A percentile compares a stretch with the other conserved stretches of the same genome.
Conservation (phyloP, 2,329 filamentous ascomycete species). For the Penicillium frequentans region DNA sequence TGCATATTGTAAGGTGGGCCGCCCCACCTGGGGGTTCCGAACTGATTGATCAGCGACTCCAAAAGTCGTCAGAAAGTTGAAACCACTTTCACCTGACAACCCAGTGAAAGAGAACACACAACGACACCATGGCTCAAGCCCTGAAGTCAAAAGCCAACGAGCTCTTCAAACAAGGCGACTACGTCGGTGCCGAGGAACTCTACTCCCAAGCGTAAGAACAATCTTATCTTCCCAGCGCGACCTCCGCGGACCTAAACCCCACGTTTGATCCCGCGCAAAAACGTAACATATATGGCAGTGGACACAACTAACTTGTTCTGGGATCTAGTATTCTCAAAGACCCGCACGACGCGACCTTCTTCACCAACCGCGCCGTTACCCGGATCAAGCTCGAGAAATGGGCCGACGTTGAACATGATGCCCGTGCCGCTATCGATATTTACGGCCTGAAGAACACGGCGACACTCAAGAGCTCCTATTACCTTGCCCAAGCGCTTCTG, state of each 20-base stretch:
- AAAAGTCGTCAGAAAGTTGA: not conserved
- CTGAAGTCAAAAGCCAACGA: constrained; percentile 48
- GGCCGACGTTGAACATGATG: constrained; percentile 75
- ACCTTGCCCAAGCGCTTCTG: constrained; percentile 81
- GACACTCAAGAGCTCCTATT: constrained; percentile 80
- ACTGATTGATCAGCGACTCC: constrained; percentile 20
- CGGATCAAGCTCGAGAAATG: constrained; percentile 73
- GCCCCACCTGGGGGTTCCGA: constrained; percentile 18
- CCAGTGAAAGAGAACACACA: not conserved
- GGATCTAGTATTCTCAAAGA: constrained; percentile 71
- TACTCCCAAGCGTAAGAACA: constrained; percentile 47
- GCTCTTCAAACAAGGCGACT: constrained; percentile 48
- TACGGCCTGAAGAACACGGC: constrained; percentile 49
- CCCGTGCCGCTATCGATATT: constrained; percentile 70
- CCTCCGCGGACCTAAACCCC: not conserved
- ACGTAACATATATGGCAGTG: not conserved
- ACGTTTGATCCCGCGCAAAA: not conserved
- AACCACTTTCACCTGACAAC: not conserved
- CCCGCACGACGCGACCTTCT: constrained; percentile 73
- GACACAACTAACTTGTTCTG: not conserved
- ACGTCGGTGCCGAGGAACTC: constrained; percentile 46
- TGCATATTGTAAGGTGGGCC: constrained; percentile 13
- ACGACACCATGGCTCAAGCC: constrained; percentile 34
- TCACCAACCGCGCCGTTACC: constrained; percentile 86
- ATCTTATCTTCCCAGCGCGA: not conserved